Conservation (phyloP, 2,329 filamentous ascomycete genomes). For the Dactylellina drechsleri region DNA sequence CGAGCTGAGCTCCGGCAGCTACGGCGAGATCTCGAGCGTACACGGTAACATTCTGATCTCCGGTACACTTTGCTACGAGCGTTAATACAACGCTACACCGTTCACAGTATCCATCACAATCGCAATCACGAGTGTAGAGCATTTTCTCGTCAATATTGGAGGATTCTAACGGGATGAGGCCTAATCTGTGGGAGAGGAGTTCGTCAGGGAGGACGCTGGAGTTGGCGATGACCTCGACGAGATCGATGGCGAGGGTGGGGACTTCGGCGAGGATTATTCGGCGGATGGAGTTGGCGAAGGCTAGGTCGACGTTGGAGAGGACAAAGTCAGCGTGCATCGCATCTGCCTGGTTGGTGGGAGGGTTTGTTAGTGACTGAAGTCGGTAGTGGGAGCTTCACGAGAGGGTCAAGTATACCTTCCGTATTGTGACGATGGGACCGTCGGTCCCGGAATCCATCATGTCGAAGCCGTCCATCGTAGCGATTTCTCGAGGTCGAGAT, state of each 20-base stretch:
- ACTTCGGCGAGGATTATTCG: conserved; percentile 93
- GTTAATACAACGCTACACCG: conserved; percentile 86
- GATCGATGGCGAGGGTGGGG: conserved; percentile 85
- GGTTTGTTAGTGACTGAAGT: conserved; percentile 22
- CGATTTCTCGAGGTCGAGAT: conserved; percentile 7
- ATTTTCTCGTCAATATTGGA: conserved; percentile 82
- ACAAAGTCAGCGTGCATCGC: conserved; percentile 87
- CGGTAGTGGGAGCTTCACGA: conserved; percentile 48
- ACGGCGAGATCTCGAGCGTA: conserved; percentile 89
- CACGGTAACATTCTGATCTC: conserved; percentile 89
- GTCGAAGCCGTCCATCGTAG: conserved; percentile 47
- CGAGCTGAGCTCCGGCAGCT: conserved; percentile 60
- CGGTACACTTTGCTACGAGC: conserved; percentile 84
- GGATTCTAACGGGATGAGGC: conserved; percentile 86
- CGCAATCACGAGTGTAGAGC: conserved; percentile 90
- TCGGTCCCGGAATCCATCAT: conserved; percentile 52
- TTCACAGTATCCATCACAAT: conserved; percentile 95
- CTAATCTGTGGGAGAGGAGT: conserved; percentile 91
- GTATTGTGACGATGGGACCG: conserved; percentile 52
- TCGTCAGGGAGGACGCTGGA: conserved; percentile 96
- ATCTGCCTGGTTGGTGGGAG: conserved; percentile 72
- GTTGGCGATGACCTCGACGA: conserved; percentile 91
- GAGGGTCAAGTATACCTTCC: conserved; percentile 43
- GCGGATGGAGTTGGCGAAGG: conserved; percentile 88
- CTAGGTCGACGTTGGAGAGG: conserved; percentile 80